Evolutionary conservation across 768 basidiomycete genomes (phyloP).

Genomic region (Leccinum sublutescens): DNA sequence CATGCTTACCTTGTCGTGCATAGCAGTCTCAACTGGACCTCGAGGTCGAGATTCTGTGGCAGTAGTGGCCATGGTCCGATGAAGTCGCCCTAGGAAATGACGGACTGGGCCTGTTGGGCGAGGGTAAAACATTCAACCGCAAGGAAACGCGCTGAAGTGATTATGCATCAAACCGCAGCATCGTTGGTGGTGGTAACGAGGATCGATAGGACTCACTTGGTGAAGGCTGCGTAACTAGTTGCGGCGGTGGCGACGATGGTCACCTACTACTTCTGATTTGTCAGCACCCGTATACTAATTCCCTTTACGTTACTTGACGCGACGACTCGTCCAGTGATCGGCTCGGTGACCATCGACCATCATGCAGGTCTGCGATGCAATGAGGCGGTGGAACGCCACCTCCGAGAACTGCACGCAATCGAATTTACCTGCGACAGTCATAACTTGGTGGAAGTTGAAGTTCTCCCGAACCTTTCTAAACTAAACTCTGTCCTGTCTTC

Average conservation of each 20-base stretch:
- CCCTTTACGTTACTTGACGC: background rate
- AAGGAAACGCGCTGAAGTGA: slow-evolving; percentile 9
- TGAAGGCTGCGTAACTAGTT: background rate
- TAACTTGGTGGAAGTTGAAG: background rate
- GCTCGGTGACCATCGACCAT: background rate
- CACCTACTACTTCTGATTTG: slow-evolving; percentile 6
- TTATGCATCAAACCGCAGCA: slow-evolving; percentile 24
- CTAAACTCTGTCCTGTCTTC: background rate
- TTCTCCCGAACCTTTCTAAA: background rate
- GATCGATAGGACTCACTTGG: slow-evolving; percentile 12
- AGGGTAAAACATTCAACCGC: slow-evolving; percentile 27
- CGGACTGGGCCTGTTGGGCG: slow-evolving; percentile 20
- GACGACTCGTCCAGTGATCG: background rate
- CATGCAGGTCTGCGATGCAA: slow-evolving; percentile 7
- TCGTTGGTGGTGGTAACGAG: slow-evolving; percentile 9
- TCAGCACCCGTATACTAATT: slow-evolving; percentile 10
- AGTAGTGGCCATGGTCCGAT: slow-evolving; percentile 30
- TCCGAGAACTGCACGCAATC: background rate
- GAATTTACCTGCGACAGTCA: background rate
- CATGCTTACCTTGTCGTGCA: slow-evolving; percentile 52
- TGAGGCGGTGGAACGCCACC: slow-evolving; percentile 16
- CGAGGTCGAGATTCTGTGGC: slow-evolving; percentile 26
- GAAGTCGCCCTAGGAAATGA: slow-evolving; percentile 20
- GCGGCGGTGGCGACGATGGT: slow-evolving; percentile 1
- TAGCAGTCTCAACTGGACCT: slow-evolving; percentile 59